Conservation (phyloP, 805 yeast species). For the Kodamaea kaohsiungensis region DNA sequence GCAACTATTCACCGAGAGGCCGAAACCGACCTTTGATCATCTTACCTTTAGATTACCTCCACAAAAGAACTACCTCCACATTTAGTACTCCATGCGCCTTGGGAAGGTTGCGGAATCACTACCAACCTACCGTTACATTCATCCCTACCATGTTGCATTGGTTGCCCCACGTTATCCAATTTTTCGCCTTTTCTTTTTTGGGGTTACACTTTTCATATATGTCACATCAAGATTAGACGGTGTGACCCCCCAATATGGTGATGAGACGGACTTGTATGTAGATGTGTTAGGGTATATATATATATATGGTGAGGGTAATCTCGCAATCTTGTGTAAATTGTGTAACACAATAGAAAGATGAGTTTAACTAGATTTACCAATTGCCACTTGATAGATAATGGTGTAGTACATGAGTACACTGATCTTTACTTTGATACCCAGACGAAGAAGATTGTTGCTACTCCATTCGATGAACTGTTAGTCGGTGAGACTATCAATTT, state of each 20-base stretch:
- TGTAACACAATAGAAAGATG: neutral
- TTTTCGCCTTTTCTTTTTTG: constrained; percentile 1
- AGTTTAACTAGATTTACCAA: constrained; percentile 37
- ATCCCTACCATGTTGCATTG: neutral
- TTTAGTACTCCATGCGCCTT: neutral
- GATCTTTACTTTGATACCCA: constrained; percentile 47
- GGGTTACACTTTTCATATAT: neutral
- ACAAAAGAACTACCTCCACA: neutral
- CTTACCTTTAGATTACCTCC: neutral
- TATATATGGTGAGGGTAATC: neutral
- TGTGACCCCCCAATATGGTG: neutral
- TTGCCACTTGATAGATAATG: constrained; percentile 45
- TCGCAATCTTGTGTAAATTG: neutral
- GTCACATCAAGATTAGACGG: neutral
- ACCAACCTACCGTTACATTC: neutral
- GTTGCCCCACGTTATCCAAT: constrained; percentile 2
- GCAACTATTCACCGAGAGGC: too few relatives aligned
- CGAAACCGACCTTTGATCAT: too few relatives aligned
- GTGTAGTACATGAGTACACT: constrained; percentile 29
- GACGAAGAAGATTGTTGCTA: constrained; percentile 41
- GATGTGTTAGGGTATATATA: neutral
- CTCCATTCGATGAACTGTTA: constrained; percentile 19
- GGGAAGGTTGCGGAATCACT: neutral
- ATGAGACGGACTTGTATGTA: neutral
- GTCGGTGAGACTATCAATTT: constrained; percentile 39